phyloP scores from a whole-genome alignment of 768 basidiomycete genomes.

The Hericium erinaceus region DNA sequence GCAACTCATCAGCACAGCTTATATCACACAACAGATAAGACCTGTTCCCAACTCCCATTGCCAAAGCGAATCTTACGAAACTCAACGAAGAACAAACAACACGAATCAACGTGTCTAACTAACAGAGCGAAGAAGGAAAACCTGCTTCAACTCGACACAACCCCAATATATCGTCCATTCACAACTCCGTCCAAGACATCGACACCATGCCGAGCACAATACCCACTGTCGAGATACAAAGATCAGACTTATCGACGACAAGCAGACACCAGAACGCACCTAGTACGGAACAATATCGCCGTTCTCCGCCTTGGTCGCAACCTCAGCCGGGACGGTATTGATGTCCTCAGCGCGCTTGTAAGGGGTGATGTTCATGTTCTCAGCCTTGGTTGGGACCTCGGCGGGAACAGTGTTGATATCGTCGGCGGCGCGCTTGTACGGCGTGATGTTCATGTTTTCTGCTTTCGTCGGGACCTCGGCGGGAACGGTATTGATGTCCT shows the following conservation, averaged over 20 bases:
- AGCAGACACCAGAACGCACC: neutral
- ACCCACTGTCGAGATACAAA: neutral
- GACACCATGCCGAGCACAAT: neutral
- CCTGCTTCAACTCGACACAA: neutral
- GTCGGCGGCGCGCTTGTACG: slow-evolving; percentile 12
- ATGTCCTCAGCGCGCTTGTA: slow-evolving; percentile 28
- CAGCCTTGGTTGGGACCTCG: slow-evolving; percentile 18
- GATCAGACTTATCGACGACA: neutral
- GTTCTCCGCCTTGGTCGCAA: slow-evolving; percentile 24
- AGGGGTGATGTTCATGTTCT: slow-evolving; percentile 33
- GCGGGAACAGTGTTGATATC: slow-evolving; percentile 19
- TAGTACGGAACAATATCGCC: slow-evolving; percentile 25
- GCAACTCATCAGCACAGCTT: no score
- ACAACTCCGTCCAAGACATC: neutral
- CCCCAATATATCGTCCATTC: no score
- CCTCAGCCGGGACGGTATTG: slow-evolving; percentile 24
- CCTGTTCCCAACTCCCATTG: neutral
- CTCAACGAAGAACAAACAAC: neutral
- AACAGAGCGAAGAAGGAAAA: neutral
- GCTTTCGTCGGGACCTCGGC: slow-evolving; percentile 28
- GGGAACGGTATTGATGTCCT: slow-evolving; percentile 20
- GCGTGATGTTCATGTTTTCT: slow-evolving; percentile 23
- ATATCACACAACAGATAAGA: neutral
- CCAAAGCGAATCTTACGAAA: neutral
- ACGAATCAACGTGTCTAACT: neutral